Evolutionary conservation across 495 filamentous ascomycete species (phyloP).

Genomic region (Neurospora intermedia): DNA sequence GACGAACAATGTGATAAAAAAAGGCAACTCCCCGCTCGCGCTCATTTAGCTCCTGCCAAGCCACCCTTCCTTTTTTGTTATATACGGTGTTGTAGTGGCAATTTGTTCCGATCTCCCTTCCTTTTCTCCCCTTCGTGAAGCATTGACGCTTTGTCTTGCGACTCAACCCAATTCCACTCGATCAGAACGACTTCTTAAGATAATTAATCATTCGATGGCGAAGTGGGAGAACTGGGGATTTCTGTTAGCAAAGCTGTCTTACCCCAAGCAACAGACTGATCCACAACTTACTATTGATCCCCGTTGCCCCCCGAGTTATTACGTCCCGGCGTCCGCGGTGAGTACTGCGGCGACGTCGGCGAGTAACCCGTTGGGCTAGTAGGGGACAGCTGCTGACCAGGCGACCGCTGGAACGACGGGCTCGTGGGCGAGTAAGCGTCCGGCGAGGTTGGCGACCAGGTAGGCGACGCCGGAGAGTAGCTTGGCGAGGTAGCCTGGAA

Average conservation of each 20-base stretch:
- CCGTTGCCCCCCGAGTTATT: constrained; percentile 19
- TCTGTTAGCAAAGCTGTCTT: neutral
- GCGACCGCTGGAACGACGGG: constrained; percentile 54
- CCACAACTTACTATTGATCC: constrained; percentile 25
- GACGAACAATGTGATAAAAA: neutral
- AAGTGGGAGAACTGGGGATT: constrained; percentile 20
- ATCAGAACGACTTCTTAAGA: neutral
- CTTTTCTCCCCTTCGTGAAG: neutral
- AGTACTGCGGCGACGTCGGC: constrained; percentile 38
- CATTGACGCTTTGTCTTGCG: neutral
- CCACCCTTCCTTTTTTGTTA: neutral
- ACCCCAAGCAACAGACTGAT: neutral
- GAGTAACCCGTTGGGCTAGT: constrained; percentile 42
- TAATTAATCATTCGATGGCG: constrained; percentile 23
- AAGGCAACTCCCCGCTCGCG: neutral
- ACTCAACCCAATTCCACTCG: neutral
- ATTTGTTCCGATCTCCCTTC: neutral
- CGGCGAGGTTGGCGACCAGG: constrained; percentile 57
- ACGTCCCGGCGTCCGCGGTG: constrained; percentile 31
- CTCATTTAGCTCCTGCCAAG: neutral
- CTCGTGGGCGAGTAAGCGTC: constrained; percentile 69
- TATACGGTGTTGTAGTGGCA: neutral
- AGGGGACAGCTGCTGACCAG: constrained; percentile 40
- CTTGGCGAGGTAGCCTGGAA: constrained; percentile 46
- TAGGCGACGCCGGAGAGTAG: constrained; percentile 67